Evolutionary conservation across 768 basidiomycete species (phyloP).

Genomic region (Boletus speciosus): DNA sequence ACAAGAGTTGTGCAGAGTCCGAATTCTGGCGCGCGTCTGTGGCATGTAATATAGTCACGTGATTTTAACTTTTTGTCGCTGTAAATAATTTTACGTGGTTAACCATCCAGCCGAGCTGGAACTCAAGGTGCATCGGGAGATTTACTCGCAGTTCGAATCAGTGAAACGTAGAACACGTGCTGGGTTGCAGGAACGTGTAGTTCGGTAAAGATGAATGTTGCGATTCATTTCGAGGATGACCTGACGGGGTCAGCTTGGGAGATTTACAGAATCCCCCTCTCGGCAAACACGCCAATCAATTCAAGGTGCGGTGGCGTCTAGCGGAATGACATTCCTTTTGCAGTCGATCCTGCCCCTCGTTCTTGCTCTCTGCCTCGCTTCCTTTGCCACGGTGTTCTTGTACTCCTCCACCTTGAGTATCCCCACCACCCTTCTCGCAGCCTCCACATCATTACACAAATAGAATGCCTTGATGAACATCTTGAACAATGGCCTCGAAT

Average conservation of each 20-base stretch:
- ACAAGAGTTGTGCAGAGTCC: too few relatives aligned
- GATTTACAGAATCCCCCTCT: not conserved
- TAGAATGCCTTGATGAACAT: conserved; percentile 70
- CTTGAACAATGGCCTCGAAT: conserved; percentile 67
- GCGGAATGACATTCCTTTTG: not conserved
- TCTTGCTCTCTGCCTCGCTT: conserved; percentile 18
- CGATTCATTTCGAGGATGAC: not conserved
- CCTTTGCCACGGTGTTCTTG: conserved; percentile 9
- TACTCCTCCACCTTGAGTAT: conserved; percentile 47
- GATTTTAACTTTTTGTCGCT: too few relatives aligned
- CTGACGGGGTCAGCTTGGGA: not conserved
- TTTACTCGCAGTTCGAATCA: not conserved
- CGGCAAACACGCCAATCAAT: conserved; percentile 7
- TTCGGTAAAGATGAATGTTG: not conserved
- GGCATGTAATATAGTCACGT: too few relatives aligned
- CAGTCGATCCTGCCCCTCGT: conserved; percentile 15
- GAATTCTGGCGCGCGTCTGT: too few relatives aligned
- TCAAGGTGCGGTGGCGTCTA: conserved; percentile 1
- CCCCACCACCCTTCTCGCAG: conserved; percentile 50
- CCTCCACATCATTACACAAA: conserved; percentile 47
- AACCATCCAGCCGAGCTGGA: too few relatives aligned
- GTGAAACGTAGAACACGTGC: not conserved
- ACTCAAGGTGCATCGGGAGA: not conserved
- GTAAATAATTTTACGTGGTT: too few relatives aligned
- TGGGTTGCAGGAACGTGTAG: not conserved